These are phyloP conservation scores for Leptographium flavum DNA, from an alignment of 2,329 filamentous ascomycete species.

Conservation along the genomic window DNA sequence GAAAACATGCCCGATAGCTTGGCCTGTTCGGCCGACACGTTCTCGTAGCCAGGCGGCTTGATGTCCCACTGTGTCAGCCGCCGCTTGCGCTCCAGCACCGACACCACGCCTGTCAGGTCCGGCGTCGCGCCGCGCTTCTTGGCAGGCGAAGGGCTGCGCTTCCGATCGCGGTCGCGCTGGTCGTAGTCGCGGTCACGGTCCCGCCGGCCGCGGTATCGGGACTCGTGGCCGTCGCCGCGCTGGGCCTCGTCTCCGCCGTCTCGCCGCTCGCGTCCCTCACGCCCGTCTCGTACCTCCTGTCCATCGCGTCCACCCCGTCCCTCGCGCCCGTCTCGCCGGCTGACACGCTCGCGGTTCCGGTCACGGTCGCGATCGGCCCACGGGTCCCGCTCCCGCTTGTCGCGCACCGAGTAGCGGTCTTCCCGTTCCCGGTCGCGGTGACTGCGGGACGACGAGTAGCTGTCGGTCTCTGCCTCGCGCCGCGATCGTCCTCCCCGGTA, in stretches of 20 bases:
- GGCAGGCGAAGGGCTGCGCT: constrained; percentile 62
- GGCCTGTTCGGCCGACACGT: constrained; percentile 93
- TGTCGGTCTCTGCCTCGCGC: constrained; percentile 52
- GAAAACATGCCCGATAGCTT: constrained; percentile 99
- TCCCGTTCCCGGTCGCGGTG: constrained; percentile 90
- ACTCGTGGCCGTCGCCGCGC: constrained; percentile 19
- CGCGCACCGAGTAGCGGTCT: constrained; percentile 68
- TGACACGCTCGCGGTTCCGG: constrained; percentile 25
- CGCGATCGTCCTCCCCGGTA: constrained; percentile 53
- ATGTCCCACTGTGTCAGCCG: constrained; percentile 98
- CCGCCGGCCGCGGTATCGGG: constrained; percentile 37
- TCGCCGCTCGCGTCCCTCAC: constrained; percentile 47
- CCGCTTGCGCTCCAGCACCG: constrained; percentile 74
- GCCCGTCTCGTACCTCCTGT: no score
- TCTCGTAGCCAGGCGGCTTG: constrained; percentile 95
- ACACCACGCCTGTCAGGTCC: constrained; percentile 75
- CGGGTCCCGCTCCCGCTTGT: constrained; percentile 49
- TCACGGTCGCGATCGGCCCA: constrained; percentile 57
- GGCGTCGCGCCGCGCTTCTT: constrained; percentile 94
- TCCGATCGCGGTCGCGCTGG: constrained; percentile 39
- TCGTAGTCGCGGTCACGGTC: constrained; percentile 17
- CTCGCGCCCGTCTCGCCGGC: constrained; percentile 17
- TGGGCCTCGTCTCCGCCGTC: constrained; percentile 54
- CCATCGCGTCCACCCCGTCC: no score
- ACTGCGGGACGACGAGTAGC: constrained; percentile 84